These are phyloP conservation scores for Babesia bovis DNA, from an alignment of 169 alveolate species.

Conservation along the genomic window DNA sequence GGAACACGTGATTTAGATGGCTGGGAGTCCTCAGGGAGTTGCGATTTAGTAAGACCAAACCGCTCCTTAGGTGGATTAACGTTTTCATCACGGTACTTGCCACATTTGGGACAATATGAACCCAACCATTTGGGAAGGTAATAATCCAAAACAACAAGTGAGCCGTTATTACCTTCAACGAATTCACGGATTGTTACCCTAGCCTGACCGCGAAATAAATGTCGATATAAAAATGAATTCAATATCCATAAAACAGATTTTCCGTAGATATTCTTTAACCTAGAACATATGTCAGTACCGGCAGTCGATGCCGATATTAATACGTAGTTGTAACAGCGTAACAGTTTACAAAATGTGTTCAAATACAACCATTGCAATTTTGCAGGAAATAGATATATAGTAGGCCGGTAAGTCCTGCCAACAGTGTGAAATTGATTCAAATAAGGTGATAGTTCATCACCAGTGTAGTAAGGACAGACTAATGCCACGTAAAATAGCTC, in stretches of 20 bases:
- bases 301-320: background rate
- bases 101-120: slow-evolving; percentile 38
- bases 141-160: slow-evolving; percentile 59
- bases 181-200: slow-evolving; percentile 47
- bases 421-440: slow-evolving; percentile 37
- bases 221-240: slow-evolving; percentile 31
- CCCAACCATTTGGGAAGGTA: slow-evolving; percentile 56
- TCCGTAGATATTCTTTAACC: background rate
- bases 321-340: background rate
- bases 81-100: background rate
- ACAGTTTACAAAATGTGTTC: slow-evolving; percentile 18
- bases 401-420: slow-evolving; percentile 57
- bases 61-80: background rate
- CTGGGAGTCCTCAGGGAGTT: background rate
- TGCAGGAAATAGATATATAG: slow-evolving; percentile 50
- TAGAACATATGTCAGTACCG: background rate
- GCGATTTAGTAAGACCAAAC: too few relatives aligned
- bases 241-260: background rate
- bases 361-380: slow-evolving; percentile 56
- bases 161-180: slow-evolving; percentile 62
- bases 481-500: slow-evolving; percentile 56
- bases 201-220: slow-evolving; percentile 41
- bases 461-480: slow-evolving; percentile 61
- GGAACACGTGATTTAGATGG: background rate
- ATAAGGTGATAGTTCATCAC: slow-evolving; percentile 38